Evolutionary conservation across 2,329 filamentous ascomycete genomes (phyloP), one percentile per base, ranked within the genome.

Genomic region (Penicillium sp.): DNA sequence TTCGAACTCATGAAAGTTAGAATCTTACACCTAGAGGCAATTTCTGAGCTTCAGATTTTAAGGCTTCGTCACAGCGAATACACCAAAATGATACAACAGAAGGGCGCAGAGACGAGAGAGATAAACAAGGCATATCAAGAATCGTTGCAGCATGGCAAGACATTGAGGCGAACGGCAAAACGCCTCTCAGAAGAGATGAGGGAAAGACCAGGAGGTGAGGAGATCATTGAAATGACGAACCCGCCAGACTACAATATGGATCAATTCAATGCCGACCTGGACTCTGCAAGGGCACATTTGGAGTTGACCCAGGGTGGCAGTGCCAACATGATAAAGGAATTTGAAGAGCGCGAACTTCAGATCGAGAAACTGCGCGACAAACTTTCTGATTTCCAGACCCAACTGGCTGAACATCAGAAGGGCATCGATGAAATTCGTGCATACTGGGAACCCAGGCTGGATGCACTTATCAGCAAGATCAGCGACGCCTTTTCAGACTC

Each of bases 401-500:
- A 82, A 51, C 77, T 94, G 9, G 80, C 80, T 2, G 74, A 79
- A 2, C 74, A 88, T 15, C 78, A 79, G 15, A 68, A 70, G 12
- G 79, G 83, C 45, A 93, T 96, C 58, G 73, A 77, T 0, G 80
- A 85, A 35, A 75, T 96, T 53, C 87, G 88, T 64, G 78, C 78
- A 15, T 79, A 83, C 59, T 99, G 92, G 90, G 94, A 97, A 73
- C 92, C 92, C 1, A 77, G 83, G 64, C 81, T 99, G 2, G 92
- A 97, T 63, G 80, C 79, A 22, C 81, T 99, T 2, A 82, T 97
- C 40, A 78, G 78, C 20, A 86, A 87, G 68, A 97, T 99, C 75
- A 96, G 90, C 69, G 85, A 90, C 47, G 92, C 92, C 0, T 99
- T 99, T 73, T 86, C 89, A 6, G 88, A 93, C 72, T 97, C 96